These are phyloP conservation scores for Yamadazyma spencermartinsiae DNA, from an alignment of 1,139 yeast species.

Conservation along the genomic window DNA sequence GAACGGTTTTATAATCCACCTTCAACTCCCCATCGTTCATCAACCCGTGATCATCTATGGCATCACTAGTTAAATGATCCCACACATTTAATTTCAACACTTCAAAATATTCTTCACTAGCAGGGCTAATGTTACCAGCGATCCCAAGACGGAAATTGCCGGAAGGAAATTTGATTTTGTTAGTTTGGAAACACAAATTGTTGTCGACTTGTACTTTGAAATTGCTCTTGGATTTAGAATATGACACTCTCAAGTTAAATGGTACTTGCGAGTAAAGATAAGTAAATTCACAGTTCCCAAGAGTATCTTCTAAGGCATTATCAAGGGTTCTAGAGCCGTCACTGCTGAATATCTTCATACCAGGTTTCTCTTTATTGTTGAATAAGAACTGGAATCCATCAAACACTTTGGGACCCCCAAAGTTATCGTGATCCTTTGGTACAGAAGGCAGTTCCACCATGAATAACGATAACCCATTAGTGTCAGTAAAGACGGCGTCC, in stretches of 20 bases:
- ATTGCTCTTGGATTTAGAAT: constrained; percentile 40
- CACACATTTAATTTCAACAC: constrained; percentile 56
- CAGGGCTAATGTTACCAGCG: constrained; percentile 41
- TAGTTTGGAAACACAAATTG: constrained; percentile 67
- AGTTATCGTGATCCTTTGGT: constrained; percentile 22
- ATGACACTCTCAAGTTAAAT: constrained; percentile 62
- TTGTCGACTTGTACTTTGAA: constrained; percentile 71
- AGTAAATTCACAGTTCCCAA: constrained; percentile 58
- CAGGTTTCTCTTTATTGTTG: constrained; percentile 49
- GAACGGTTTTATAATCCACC: constrained; percentile 18
- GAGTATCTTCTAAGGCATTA: constrained; percentile 29
- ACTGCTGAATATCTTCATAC: constrained; percentile 56
- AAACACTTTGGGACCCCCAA: constrained; percentile 53
- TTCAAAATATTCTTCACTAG: constrained; percentile 59
- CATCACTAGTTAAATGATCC: constrained; percentile 54
- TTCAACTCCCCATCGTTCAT: constrained; percentile 45
- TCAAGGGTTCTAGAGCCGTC: constrained; percentile 48
- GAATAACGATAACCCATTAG: constrained; percentile 57
- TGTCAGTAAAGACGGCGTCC: constrained; percentile 27
- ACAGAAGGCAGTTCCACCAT: constrained; percentile 29
- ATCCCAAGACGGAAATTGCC: constrained; percentile 51
- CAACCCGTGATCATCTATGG: constrained; percentile 57
- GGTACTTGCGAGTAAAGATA: constrained; percentile 73
- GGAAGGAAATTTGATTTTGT: constrained; percentile 43
- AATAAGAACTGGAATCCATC: constrained; percentile 64